Percentiles rank a stretch among this genome's conserved stretches.
Conservation (phyloP, 169 alveolate genomes). For the Cryptosporidium meleagridis region DNA sequence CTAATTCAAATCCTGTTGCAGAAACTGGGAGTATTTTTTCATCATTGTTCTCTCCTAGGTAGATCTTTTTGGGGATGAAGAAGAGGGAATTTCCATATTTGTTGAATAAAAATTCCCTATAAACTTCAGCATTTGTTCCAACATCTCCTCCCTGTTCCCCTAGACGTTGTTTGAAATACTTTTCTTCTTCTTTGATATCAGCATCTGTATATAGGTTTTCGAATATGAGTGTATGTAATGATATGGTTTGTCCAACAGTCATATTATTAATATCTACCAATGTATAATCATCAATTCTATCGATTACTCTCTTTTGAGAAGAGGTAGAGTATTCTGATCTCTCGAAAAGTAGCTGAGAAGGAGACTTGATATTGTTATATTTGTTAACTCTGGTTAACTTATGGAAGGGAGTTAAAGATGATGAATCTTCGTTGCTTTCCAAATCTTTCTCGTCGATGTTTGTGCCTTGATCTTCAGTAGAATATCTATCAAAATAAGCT, state of each 20-base stretch:
- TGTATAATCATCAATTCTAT: constrained; percentile 15
- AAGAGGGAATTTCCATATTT: background rate
- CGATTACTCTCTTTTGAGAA: constrained; percentile 55
- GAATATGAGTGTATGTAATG: background rate
- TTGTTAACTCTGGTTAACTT: background rate
- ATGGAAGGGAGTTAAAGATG: background rate
- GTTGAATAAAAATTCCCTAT: background rate
- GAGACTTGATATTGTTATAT: background rate
- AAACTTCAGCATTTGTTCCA: constrained; percentile 28
- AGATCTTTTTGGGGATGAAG: constrained; percentile 29
- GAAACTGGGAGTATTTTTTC: constrained; percentile 41
- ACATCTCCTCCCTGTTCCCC: constrained; percentile 54
- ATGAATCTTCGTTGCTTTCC: background rate
- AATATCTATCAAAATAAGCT: too few species aligned
- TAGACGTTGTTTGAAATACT: constrained; percentile 2
- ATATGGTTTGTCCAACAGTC: background rate
- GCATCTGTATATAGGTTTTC: background rate
- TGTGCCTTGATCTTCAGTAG: background rate
- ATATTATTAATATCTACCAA: background rate
- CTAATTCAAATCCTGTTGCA: constrained; percentile 47
- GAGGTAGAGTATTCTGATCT: constrained; percentile 33
- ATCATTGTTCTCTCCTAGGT: background rate
- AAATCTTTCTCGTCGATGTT: background rate
- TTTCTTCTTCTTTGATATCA: constrained; percentile 1
- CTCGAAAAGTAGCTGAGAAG: constrained; percentile 36